Base-by-base conservation (phyloP, 768 basidiomycete species). In the Boletus fagicola region DNA sequence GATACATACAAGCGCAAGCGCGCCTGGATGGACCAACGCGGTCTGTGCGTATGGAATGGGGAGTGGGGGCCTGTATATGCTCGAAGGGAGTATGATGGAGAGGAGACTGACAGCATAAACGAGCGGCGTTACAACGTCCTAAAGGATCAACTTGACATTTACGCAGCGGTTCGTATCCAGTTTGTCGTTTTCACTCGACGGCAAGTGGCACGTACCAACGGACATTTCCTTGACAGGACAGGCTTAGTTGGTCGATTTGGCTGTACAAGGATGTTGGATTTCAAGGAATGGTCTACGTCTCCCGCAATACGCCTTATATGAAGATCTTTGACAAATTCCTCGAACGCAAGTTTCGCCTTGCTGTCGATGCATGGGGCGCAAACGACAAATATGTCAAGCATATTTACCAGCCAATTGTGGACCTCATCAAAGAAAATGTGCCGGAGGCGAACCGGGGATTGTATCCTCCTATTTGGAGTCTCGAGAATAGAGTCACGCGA, bases 261-360 rank as follows among this genome's bases (percentile, higher is more conserved):
- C 31, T 31, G 31, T 10, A 31, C 31, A 31, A 31, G 31, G 31
- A 33, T 3, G 49, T 40, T 31, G 36, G 46, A 2, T 51, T 52
- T 49, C 62, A 63, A 67, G 77, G 77, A 5, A 75, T 77, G 74
- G 73, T 75, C 4, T 72, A 75, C 57, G 68, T 73, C 20, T 68
- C 66, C 3, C 68, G 66, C 8, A 71, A 63, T 74, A 60, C 64
- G 63, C 28, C 54, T 26, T 26, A 26, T 4, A 26, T 26, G 26
- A 26, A 26, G 26, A 26, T 26, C 26, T 26, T 26, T 26, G 26
- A 26, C 26, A 26, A 26, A 26, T 26, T 26, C 26, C 26, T 26
- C 26, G 26, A 26, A 26, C 26, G 26, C 26, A 26, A 26, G 26
- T 26, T 26, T 26, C 26, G 26, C 26, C 26, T 26, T 26, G 26